These are phyloP conservation scores for Cercospora citrullina DNA, from an alignment of 2,329 filamentous ascomycete species.

Conservation along the genomic window DNA sequence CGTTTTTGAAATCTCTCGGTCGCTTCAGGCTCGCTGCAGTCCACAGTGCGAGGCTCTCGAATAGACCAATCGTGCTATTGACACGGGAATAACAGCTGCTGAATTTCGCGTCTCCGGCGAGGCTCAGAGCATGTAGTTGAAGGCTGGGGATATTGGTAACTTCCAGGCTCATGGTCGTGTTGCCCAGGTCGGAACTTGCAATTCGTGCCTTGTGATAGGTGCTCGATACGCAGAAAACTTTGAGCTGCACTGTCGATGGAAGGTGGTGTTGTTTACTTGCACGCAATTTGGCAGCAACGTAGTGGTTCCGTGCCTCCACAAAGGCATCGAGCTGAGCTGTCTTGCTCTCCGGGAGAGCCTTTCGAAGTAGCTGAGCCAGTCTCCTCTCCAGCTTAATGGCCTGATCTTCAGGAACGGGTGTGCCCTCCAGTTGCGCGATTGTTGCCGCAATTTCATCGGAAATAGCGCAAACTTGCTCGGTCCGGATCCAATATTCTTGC, in stretches of 20 bases:
- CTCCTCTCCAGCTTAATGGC: too few relatives aligned
- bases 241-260: not conserved
- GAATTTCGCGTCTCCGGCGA: not conserved
- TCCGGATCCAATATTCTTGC: not conserved
- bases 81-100: not conserved
- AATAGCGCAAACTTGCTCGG: not conserved
- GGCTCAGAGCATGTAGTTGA: not conserved
- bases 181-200: too few relatives aligned
- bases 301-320: not conserved
- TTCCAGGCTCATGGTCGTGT: not conserved
- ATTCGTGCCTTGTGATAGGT: not conserved
- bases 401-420: too few relatives aligned
- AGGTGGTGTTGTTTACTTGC: not conserved
- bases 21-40: not conserved
- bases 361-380: too few relatives aligned
- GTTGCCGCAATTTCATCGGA: not conserved
- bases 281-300: not conserved
- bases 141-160: not conserved
- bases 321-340: not conserved
- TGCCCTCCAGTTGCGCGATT: too few relatives aligned
- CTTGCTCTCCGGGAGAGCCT: not conserved
- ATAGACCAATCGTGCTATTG: not conserved
- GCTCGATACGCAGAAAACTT: not conserved
- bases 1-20: not conserved
- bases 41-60: not conserved